These are phyloP conservation scores for Fusarium veterinarium DNA, from an alignment of 2,329 filamentous ascomycete species.

Conservation along the genomic window DNA sequence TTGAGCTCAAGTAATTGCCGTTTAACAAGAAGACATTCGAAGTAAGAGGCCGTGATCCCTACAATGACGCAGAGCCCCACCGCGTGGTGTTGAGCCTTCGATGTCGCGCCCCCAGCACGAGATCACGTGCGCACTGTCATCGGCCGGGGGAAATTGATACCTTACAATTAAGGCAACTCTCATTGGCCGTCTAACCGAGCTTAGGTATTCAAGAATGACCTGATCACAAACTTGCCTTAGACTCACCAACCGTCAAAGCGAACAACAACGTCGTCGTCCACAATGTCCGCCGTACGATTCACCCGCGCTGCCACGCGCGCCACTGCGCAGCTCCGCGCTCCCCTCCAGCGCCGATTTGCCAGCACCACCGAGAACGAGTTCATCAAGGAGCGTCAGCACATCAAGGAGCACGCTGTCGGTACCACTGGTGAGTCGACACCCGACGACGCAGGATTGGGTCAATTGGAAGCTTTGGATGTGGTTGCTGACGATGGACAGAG, in stretches of 20 bases:
- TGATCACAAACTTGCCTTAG: constrained; percentile 48
- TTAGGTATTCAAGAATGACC: constrained; percentile 44
- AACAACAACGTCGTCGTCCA: constrained; percentile 46
- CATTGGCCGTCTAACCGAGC: constrained; percentile 48
- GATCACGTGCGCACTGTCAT: constrained; percentile 43
- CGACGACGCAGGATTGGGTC: constrained; percentile 13
- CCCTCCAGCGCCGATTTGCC: constrained; percentile 77
- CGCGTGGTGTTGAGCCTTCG: constrained; percentile 23
- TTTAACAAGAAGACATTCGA: not conserved
- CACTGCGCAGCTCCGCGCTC: constrained; percentile 67
- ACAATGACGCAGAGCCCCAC: constrained; percentile 30
- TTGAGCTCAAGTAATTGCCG: not conserved
- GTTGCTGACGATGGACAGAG: constrained; percentile 66
- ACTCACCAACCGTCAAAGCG: constrained; percentile 40
- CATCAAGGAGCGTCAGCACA: constrained; percentile 88
- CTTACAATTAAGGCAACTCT: constrained; percentile 49
- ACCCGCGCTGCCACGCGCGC: constrained; percentile 73
- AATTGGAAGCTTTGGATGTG: constrained; percentile 32
- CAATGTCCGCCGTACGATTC: constrained; percentile 74
- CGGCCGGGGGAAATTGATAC: constrained; percentile 28
- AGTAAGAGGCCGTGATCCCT: constrained; percentile 15
- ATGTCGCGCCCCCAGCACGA: constrained; percentile 42
- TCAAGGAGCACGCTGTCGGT: constrained; percentile 88
- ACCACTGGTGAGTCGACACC: constrained; percentile 78
- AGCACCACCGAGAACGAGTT: constrained; percentile 89